phyloP scores from a whole-genome alignment of 2,329 filamentous ascomycete species.

The Fusarium gaditjirri region DNA sequence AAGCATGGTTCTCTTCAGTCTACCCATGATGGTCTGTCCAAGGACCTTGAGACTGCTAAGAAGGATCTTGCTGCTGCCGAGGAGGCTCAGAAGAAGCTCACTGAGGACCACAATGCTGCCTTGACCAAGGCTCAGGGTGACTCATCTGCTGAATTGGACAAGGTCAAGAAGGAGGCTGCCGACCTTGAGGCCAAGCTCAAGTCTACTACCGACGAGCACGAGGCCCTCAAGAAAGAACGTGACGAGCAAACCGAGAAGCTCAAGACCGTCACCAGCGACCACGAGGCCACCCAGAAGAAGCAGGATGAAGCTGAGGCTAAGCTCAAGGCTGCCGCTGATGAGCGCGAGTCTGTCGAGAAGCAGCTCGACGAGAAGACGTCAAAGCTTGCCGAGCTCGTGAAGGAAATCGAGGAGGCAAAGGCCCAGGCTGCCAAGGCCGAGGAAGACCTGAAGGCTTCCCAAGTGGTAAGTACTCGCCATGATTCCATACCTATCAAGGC shows the following conservation, averaged over 20 bases:
- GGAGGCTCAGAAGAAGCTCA: slow-evolving; percentile 43
- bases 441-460: slow-evolving; percentile 49
- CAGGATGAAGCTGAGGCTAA: slow-evolving; percentile 39
- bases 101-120: slow-evolving; percentile 34
- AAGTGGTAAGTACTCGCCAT: slow-evolving; percentile 44
- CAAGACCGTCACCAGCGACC: slow-evolving; percentile 26
- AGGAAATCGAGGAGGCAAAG: slow-evolving; percentile 49
- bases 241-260: slow-evolving; percentile 38
- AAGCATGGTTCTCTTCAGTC: slow-evolving; percentile 42
- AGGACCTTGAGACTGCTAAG: slow-evolving; percentile 47
- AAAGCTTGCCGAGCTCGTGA: slow-evolving; percentile 47
- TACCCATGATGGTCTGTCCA: slow-evolving; percentile 39
- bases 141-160: slow-evolving; percentile 37
- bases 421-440: slow-evolving; percentile 52
- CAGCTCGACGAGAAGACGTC: slow-evolving; percentile 45
- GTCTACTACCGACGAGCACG: slow-evolving; percentile 37
- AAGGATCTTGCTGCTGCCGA: slow-evolving; percentile 43
- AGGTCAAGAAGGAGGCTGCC: slow-evolving; percentile 29
- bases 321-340: slow-evolving; percentile 43
- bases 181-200: slow-evolving; percentile 44
- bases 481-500: neutral
- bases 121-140: slow-evolving; percentile 41
- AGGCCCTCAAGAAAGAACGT: slow-evolving; percentile 37
- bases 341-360: slow-evolving; percentile 46
- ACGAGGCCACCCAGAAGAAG: slow-evolving; percentile 33